phyloP scores from a whole-genome alignment of 2,329 filamentous ascomycete genomes.

The Chaetothyriales sp. region DNA sequence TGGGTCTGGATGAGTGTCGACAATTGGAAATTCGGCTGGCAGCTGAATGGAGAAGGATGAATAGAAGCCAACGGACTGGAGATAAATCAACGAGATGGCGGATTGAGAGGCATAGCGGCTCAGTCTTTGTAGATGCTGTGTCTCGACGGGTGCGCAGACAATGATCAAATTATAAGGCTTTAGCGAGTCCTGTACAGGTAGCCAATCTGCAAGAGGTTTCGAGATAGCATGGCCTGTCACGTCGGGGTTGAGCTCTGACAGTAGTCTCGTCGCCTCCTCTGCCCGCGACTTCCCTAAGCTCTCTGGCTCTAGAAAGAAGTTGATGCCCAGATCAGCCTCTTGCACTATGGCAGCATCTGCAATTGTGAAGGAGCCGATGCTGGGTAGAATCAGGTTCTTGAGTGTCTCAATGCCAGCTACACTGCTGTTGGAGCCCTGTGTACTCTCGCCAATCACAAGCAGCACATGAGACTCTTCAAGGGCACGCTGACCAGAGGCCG shows the following conservation, averaged over 20 bases:
- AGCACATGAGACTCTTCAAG: constrained; percentile 86
- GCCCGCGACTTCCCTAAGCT: constrained; percentile 65
- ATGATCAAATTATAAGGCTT: constrained; percentile 45
- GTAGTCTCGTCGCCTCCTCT: constrained; percentile 57
- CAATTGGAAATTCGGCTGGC: constrained; percentile 69
- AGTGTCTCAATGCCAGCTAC: constrained; percentile 79
- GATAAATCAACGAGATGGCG: constrained; percentile 59
- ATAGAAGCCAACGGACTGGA: constrained; percentile 86
- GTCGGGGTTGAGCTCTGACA: constrained; percentile 84
- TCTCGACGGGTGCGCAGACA: constrained; percentile 43
- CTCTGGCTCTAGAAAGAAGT: constrained; percentile 83
- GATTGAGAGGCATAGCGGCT: constrained; percentile 37
- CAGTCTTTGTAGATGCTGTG: constrained; percentile 36
- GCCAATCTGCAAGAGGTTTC: constrained; percentile 25
- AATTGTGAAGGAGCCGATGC: constrained; percentile 83
- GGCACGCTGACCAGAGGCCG: constrained; percentile 75
- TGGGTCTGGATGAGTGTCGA: constrained; percentile 88
- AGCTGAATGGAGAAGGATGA: constrained; percentile 71
- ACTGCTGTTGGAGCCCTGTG: constrained; percentile 14
- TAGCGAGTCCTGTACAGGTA: constrained; percentile 26
- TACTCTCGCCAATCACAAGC: constrained; percentile 52
- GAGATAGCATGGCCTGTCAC: constrained; percentile 59
- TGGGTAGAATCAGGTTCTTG: constrained; percentile 92
- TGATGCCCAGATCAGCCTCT: constrained; percentile 76
- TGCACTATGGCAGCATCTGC: constrained; percentile 64